Evolutionary conservation across 352 stramenopile species (phyloP).

Genomic region (Globisporangium apiculatum): DNA sequence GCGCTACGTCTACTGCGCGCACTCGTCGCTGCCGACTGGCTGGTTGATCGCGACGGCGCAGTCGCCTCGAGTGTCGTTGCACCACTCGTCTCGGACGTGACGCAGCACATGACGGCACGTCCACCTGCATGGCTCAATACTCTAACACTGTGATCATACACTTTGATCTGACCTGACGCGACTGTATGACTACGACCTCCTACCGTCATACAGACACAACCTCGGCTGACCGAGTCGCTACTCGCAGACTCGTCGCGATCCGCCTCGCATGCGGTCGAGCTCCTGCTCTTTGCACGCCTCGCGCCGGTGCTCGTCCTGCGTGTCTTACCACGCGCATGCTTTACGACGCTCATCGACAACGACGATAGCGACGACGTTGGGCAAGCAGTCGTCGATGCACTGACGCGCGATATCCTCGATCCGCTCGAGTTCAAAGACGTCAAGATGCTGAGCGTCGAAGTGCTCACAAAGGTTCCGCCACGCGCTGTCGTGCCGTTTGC

Average conservation of each 20-base stretch:
- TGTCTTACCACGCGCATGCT: constrained; percentile 30
- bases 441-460: constrained; percentile 59
- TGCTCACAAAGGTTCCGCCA: constrained; percentile 37
- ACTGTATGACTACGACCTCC: not conserved
- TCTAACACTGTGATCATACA: too few relatives aligned
- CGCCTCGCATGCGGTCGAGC: constrained; percentile 26
- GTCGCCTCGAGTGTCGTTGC: constrained; percentile 8
- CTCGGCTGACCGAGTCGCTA: constrained; percentile 35
- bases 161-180: not conserved
- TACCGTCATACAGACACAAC: constrained; percentile 18
- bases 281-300: constrained; percentile 51
- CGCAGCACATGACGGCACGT: constrained; percentile 30
- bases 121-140: too few relatives aligned
- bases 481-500: constrained; percentile 29
- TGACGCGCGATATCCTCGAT: constrained; percentile 36
- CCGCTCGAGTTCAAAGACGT: constrained; percentile 76
- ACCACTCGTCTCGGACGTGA: constrained; percentile 16
- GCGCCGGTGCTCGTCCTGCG: constrained; percentile 57
- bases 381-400: constrained; percentile 11
- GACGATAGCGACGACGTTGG: not conserved
- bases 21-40: constrained; percentile 28
- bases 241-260: constrained; percentile 34
- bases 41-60: constrained; percentile 2
- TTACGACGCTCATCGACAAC: constrained; percentile 6
- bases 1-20: constrained; percentile 39